phyloP scores from a whole-genome alignment of 225 moss, liverwort and hornwort species.

The Asterella californica region DNA sequence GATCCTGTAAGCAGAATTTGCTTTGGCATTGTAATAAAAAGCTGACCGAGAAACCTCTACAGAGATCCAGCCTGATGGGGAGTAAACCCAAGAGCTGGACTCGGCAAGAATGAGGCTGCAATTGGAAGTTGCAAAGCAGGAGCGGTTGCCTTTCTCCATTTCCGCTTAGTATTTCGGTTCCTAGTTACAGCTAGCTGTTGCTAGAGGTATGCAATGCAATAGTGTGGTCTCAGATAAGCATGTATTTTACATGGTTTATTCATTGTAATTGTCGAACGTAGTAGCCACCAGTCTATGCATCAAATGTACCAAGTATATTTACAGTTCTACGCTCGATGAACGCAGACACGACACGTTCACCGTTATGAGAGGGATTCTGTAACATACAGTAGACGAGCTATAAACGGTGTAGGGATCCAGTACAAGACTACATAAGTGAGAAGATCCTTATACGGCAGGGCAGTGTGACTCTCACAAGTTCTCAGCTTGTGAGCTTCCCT shows the following conservation, averaged over 20 bases:
- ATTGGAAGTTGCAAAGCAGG: conserved; percentile 13
- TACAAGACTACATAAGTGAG: no score
- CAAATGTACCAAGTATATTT: no score
- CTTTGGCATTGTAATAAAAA: conserved; percentile 18
- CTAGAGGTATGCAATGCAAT: neutral
- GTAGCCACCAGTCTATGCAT: neutral
- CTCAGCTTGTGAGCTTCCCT: no score
- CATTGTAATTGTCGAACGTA: neutral
- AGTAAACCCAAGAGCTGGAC: conserved; percentile 11
- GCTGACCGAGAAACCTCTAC: conserved; percentile 12
- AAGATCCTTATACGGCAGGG: no score
- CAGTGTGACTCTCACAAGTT: no score
- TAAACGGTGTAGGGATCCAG: no score
- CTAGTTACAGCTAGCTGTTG: neutral
- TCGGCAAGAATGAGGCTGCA: conserved; percentile 11
- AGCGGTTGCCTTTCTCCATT: neutral
- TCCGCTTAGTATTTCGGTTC: neutral
- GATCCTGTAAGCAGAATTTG: conserved; percentile 7
- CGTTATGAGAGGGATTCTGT: no score
- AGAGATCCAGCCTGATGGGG: conserved; percentile 14
- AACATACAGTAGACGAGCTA: no score
- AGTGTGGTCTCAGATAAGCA: neutral
- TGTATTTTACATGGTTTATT: neutral
- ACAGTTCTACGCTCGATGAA: no score
- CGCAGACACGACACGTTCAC: no score